Evolutionary conservation across 2,329 filamentous ascomycete species (phyloP).

Genomic region (Tolypocladium pustulatum): DNA sequence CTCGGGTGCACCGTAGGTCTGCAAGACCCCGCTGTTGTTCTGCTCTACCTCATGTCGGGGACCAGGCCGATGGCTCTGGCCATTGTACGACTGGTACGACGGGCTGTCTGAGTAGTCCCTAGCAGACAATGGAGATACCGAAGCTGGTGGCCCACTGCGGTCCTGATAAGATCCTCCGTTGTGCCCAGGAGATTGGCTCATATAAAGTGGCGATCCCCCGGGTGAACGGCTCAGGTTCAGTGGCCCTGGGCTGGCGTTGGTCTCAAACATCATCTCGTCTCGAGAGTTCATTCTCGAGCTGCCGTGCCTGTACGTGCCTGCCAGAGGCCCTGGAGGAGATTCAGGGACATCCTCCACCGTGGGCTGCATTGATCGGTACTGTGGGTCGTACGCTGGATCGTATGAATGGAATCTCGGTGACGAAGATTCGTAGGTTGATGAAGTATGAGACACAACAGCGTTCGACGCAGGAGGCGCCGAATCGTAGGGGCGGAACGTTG

Average conservation of each 20-base stretch:
- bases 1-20: slow-evolving; percentile 31
- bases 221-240: slow-evolving; percentile 28
- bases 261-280: slow-evolving; percentile 30
- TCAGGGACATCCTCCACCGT: slow-evolving; percentile 56
- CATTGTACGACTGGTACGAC: slow-evolving; percentile 18
- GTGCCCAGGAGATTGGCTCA: slow-evolving; percentile 10
- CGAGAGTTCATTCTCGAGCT: slow-evolving; percentile 12
- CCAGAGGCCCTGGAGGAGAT: slow-evolving; percentile 22
- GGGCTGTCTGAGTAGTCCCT: slow-evolving; percentile 25
- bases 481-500: slow-evolving; percentile 41
- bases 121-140: slow-evolving; percentile 19
- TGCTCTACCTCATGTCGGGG: slow-evolving; percentile 26
- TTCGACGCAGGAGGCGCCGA: slow-evolving; percentile 30
- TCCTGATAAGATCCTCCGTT: slow-evolving; percentile 14
- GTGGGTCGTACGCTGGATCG: slow-evolving; percentile 34
- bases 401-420: slow-evolving; percentile 39
- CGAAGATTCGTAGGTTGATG: slow-evolving; percentile 22
- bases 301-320: slow-evolving; percentile 15
- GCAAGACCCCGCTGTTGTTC: slow-evolving; percentile 17
- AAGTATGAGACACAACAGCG: slow-evolving; percentile 14
- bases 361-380: slow-evolving; percentile 45
- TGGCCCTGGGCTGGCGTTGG: slow-evolving; percentile 31
- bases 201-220: slow-evolving; percentile 17
- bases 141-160: slow-evolving; percentile 5
- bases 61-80: slow-evolving; percentile 18